Base-by-base conservation (phyloP, 331 rosid genomes). In the Saraca asoca region DNA sequence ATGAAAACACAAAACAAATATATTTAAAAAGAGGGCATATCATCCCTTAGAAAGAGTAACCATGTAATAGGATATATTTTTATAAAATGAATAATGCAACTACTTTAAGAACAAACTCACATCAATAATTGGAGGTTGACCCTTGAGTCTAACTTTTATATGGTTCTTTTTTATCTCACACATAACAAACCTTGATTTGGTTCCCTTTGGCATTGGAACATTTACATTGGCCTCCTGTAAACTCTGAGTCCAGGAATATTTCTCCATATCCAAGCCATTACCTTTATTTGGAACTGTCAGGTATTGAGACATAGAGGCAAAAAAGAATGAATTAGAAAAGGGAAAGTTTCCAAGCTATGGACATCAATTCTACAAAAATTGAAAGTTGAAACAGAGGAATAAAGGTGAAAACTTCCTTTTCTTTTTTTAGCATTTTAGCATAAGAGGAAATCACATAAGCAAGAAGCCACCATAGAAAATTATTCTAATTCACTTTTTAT, bases 251-350 rank as follows among this genome's bases (percentile, higher is more conserved):
- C 99, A 94, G 6, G 93, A 88, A 80, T 90, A 88, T 0, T 85
- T 79, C 68, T 94, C 99, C 82, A 94, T 58, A 80, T 94, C 99
- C 84, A 94, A 64, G 12, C 99, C 99, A 64, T 94, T 94, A 34
- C 95, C 99, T 11, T 51, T 64, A 78, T 94, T 94, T 42, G 97
- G 99, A 71, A 35, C 99, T 90, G 96, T 51, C 60, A 75, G 3
- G 19, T 9, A 65, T 48, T 1, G 29, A 48, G 72, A 50, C 43
- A 46, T 6, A 34, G 18, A 24, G 3, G 31, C 31, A 24, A 24
- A 14, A 17, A 46, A 68, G 17, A 49, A 34, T 43, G 13, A 73
- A 57, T 45, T 7, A 49, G 48, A 49, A 16, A 20, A 9, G 31
- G 9, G 12, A 15, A 35, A 45, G 3, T 9, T 16, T 58, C 24